These are phyloP conservation scores for Clathrospora elynae DNA, from an alignment of 2,329 filamentous ascomycete species.

Conservation along the genomic window DNA sequence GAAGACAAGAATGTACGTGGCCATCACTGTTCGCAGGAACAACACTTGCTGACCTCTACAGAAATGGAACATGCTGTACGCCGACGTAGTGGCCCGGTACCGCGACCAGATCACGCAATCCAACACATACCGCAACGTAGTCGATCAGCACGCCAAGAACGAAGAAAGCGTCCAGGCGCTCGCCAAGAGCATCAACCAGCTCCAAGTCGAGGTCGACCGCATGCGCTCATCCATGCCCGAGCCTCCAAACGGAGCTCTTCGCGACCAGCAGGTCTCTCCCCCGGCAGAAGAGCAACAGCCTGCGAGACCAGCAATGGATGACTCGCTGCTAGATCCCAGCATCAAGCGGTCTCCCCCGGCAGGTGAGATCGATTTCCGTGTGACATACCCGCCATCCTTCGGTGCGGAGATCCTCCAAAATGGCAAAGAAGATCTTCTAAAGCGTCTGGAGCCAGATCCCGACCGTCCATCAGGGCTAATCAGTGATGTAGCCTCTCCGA, in stretches of 20 bases:
- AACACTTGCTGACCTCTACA: conserved; percentile 23
- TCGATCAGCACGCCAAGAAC: conserved; percentile 46
- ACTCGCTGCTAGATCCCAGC: conserved; percentile 42
- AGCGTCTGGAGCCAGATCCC: conserved; percentile 55
- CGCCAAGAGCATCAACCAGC: conserved; percentile 49
- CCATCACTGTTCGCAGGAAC: background rate
- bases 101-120: conserved; percentile 47
- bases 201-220: conserved; percentile 48
- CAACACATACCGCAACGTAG: conserved; percentile 44
- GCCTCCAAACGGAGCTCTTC: conserved; percentile 27
- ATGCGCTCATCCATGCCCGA: conserved; percentile 44
- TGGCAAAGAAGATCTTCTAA: conserved; percentile 58
- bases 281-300: conserved; percentile 25
- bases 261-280: conserved; percentile 19
- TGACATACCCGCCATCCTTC: conserved; percentile 56
- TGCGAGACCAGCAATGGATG: conserved; percentile 30
- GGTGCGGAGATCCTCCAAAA: conserved; percentile 56
- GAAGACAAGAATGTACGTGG: conserved; percentile 45
- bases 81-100: conserved; percentile 48
- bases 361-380: conserved; percentile 55
- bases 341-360: conserved; percentile 47
- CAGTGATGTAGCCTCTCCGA: conserved; percentile 47
- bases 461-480: conserved; percentile 48
- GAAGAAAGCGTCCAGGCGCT: conserved; percentile 49
- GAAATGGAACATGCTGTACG: conserved; percentile 52